Evolutionary conservation across 139 green algal species (phyloP).

Genomic region (Chlorella sp.): DNA sequence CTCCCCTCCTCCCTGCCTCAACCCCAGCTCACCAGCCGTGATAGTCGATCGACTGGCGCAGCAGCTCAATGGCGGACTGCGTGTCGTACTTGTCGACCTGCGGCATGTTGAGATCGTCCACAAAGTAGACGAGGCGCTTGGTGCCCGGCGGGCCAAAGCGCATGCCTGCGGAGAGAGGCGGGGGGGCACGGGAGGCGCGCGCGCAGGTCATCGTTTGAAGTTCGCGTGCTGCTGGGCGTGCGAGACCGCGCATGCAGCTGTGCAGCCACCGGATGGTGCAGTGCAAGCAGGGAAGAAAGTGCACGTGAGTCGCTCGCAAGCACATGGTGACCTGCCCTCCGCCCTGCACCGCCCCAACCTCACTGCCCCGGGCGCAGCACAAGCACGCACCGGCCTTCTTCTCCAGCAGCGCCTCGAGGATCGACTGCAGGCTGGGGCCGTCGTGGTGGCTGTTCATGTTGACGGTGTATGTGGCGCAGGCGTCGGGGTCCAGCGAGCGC

Average conservation of each 20-base stretch:
- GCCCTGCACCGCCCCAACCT: too few relatives aligned
- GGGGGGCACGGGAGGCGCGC: too few relatives aligned
- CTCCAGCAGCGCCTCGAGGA: slow-evolving; percentile 82
- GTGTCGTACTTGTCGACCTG: slow-evolving; percentile 96
- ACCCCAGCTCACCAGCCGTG: slow-evolving; percentile 81
- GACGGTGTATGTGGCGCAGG: slow-evolving; percentile 57
- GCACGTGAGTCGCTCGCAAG: too few relatives aligned
- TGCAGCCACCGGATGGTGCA: too few relatives aligned
- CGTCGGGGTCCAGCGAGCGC: slow-evolving; percentile 78
- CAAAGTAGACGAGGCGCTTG: slow-evolving; percentile 82
- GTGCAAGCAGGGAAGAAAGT: too few relatives aligned
- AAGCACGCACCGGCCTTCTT: slow-evolving; percentile 63
- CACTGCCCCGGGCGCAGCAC: too few relatives aligned
- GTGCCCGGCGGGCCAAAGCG: slow-evolving; percentile 85
- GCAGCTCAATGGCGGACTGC: slow-evolving; percentile 88
- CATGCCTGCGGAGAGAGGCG: slow-evolving; percentile 52
- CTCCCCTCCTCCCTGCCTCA: too few relatives aligned
- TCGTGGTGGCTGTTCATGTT: slow-evolving; percentile 91
- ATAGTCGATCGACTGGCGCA: slow-evolving; percentile 89
- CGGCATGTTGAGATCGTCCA: slow-evolving; percentile 95
- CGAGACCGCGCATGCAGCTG: too few relatives aligned
- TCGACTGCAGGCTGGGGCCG: slow-evolving; percentile 73
- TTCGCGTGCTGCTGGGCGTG: too few relatives aligned
- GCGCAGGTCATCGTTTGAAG: too few relatives aligned
- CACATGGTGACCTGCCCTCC: too few relatives aligned